Evolutionary conservation across 192 early-diverging fungal species (phyloP).

Genomic region (Coemansia sp.): DNA sequence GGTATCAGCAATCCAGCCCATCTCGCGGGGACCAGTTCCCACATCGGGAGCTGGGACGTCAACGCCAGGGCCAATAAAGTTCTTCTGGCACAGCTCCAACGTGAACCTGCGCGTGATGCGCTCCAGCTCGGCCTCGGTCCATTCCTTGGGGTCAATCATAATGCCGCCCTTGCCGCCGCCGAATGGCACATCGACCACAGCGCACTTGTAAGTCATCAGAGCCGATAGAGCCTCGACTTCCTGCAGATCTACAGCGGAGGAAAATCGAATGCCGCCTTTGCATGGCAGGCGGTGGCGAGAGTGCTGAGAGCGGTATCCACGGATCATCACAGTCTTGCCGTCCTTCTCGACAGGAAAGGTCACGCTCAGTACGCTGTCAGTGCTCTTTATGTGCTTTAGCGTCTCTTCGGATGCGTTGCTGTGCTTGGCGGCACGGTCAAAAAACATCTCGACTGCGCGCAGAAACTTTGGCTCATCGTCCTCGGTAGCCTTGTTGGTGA

Average conservation of each 20-base stretch:
- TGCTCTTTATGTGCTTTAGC: slow-evolving; percentile 67
- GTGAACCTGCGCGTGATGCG: slow-evolving; percentile 80
- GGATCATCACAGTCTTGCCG: slow-evolving; percentile 68
- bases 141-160: slow-evolving; percentile 76
- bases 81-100: slow-evolving; percentile 81
- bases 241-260: slow-evolving; percentile 73
- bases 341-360: slow-evolving; percentile 75
- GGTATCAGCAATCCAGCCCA: slow-evolving; percentile 86
- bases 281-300: slow-evolving; percentile 76
- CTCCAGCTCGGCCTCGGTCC: slow-evolving; percentile 69
- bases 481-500: slow-evolving; percentile 55
- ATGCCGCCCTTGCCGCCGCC: slow-evolving; percentile 81
- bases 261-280: slow-evolving; percentile 83
- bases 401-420: slow-evolving; percentile 60
- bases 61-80: slow-evolving; percentile 78
- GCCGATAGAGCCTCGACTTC: slow-evolving; percentile 81
- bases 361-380: slow-evolving; percentile 69
- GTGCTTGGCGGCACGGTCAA: slow-evolving; percentile 68
- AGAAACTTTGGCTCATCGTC: slow-evolving; percentile 69
- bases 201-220: slow-evolving; percentile 85
- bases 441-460: slow-evolving; percentile 68
- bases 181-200: slow-evolving; percentile 83
- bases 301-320: slow-evolving; percentile 79
- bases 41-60: slow-evolving; percentile 86
- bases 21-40: slow-evolving; percentile 75